A percentile compares a stretch with the other conserved stretches of the same genome.
Evolutionary conservation across 2,329 filamentous ascomycete species (phyloP).

Genomic region (Trichoderma koningii): DNA sequence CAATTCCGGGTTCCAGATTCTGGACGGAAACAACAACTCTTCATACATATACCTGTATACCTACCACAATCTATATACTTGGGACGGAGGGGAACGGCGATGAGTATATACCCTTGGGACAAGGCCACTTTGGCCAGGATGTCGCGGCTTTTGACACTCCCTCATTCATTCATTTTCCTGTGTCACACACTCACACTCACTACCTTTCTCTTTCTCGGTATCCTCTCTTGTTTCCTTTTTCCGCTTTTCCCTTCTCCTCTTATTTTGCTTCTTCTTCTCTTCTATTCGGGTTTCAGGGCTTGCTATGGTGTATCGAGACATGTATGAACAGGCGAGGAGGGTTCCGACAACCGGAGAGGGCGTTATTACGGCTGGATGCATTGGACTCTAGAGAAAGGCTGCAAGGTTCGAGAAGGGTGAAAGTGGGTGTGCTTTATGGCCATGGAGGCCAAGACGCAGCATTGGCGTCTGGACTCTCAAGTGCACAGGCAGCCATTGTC

Average conservation of each 20-base stretch:
- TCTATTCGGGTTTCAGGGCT: conserved; percentile 10
- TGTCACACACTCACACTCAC: conserved; percentile 15
- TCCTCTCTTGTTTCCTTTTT: not conserved
- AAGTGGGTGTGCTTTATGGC: conserved; percentile 16
- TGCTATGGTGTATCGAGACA: conserved; percentile 20
- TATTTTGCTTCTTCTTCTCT: conserved; percentile 14
- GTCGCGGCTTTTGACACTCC: conserved; percentile 19
- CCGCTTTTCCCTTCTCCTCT: not conserved
- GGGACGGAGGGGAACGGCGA: conserved; percentile 18
- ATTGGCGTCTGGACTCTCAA: conserved; percentile 4
- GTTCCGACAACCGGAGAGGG: conserved; percentile 13
- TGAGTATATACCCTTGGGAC: conserved; percentile 27
- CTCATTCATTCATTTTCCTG: conserved; percentile 8
- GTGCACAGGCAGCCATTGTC: conserved; percentile 15
- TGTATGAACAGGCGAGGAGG: conserved; percentile 25
- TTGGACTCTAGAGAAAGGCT: conserved; percentile 22
- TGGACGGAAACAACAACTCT: conserved; percentile 6
- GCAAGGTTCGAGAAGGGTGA: conserved; percentile 16
- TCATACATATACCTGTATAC: conserved; percentile 27
- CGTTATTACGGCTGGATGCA: conserved; percentile 16
- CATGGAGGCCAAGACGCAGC: not conserved
- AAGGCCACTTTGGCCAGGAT: conserved; percentile 21
- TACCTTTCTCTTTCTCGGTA: conserved; percentile 23
- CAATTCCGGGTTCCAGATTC: conserved; percentile 5
- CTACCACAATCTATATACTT: conserved; percentile 26